Evolutionary conservation across 2,329 filamentous ascomycete species (phyloP).

Genomic region (Trichoderma cornu-damae): DNA sequence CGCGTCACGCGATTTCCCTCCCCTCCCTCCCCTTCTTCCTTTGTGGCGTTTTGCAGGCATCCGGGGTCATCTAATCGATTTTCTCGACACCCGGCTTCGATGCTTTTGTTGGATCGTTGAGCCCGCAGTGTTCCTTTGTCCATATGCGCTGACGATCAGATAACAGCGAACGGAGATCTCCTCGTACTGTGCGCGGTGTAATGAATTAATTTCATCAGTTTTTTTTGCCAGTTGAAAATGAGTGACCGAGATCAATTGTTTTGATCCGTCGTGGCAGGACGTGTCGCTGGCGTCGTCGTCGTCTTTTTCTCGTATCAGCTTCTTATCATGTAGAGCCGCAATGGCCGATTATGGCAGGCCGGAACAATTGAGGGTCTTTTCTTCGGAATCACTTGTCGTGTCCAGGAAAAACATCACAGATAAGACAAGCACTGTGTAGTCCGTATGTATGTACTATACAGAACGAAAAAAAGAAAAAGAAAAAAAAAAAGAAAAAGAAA

Average conservation of each 20-base stretch:
- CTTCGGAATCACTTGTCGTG: slow-evolving; percentile 17
- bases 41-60: background rate
- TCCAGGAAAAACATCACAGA: slow-evolving; percentile 9
- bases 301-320: background rate
- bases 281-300: background rate
- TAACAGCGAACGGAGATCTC: background rate
- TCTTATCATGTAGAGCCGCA: background rate
- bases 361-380: slow-evolving; percentile 23
- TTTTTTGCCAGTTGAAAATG: too few species aligned
- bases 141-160: background rate
- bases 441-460: too few species aligned
- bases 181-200: background rate
- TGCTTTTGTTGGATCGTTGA: background rate
- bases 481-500: too few species aligned
- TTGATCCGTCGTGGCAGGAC: background rate
- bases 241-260: background rate
- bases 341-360: slow-evolving; percentile 3
- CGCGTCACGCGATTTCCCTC: background rate
- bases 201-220: background rate
- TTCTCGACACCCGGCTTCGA: background rate
- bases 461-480: too few species aligned
- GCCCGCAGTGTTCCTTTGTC: background rate
- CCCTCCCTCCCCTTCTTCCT: too few species aligned
- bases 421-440: slow-evolving; percentile 1
- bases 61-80: too few species aligned